Conservation (phyloP, 1,139 yeast species). For the Waltiozyma sp. region DNA sequence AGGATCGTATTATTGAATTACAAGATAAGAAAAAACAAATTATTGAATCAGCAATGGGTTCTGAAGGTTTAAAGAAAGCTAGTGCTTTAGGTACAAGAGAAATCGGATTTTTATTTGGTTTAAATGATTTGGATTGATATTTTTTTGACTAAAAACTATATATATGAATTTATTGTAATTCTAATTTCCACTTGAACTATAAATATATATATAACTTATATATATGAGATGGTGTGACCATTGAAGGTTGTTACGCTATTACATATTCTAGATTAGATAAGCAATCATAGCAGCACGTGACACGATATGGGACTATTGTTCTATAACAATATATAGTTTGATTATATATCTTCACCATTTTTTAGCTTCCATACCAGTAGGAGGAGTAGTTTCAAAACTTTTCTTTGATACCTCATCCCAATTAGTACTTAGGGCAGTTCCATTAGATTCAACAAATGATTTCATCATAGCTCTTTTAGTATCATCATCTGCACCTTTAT, state of each 20-base stretch:
- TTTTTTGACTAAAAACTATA: no score
- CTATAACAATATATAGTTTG: no score
- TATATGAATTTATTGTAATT: no score
- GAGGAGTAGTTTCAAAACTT: constrained; percentile 63
- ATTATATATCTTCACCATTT: no score
- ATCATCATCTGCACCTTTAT: constrained; percentile 77
- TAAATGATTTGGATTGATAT: constrained; percentile 27
- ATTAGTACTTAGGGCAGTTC: constrained; percentile 86
- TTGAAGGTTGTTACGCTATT: no score
- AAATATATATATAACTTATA: no score
- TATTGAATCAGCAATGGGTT: constrained; percentile 77
- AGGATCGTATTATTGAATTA: constrained; percentile 70
- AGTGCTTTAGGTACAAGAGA: constrained; percentile 60
- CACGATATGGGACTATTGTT: no score
- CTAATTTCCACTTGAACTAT: no score
- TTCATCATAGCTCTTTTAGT: constrained; percentile 94
- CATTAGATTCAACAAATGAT: constrained; percentile 86
- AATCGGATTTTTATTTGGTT: constrained; percentile 70
- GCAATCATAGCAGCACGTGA: no score
- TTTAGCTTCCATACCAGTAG: constrained; percentile 53
- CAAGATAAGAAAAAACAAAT: constrained; percentile 66
- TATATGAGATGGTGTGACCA: no score
- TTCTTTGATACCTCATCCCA: constrained; percentile 82
- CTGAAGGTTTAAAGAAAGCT: constrained; percentile 54
- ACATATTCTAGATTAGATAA: no score